These are phyloP conservation scores for Fusarium robinianum DNA, from an alignment of 2,329 filamentous ascomycete species.

Conservation along the genomic window DNA sequence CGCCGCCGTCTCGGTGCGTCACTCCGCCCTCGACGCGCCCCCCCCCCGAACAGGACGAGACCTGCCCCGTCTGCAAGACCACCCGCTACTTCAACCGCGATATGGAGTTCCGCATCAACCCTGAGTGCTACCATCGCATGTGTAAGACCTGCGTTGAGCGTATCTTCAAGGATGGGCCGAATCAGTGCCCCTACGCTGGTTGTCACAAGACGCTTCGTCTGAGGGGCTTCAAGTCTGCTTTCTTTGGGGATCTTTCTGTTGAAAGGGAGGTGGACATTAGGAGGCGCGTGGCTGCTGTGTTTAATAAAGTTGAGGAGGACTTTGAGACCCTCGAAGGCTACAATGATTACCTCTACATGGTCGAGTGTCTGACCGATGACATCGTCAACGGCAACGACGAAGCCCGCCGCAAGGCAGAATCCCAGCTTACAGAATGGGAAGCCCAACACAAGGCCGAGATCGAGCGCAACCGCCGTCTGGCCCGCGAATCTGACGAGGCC, in stretches of 20 bases:
- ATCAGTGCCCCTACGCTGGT: conserved; percentile 87
- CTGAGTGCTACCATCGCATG: conserved; percentile 99
- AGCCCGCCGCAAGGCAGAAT: conserved; percentile 55
- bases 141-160: conserved; percentile 94
- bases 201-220: conserved; percentile 87
- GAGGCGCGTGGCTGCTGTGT: conserved; percentile 74
- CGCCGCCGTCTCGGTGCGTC: conserved; percentile 39
- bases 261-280: conserved; percentile 95
- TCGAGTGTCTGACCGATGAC: conserved; percentile 89
- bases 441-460: conserved; percentile 72
- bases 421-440: conserved; percentile 64
- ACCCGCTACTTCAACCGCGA: conserved; percentile 92
- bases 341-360: conserved; percentile 93
- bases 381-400: conserved; percentile 74
- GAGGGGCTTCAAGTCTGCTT: conserved; percentile 81
- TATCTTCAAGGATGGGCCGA: conserved; percentile 89
- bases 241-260: conserved; percentile 84
- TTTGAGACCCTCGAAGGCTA: conserved; percentile 83
- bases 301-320: conserved; percentile 89
- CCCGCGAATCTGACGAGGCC: conserved; percentile 59
- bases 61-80: conserved; percentile 97
- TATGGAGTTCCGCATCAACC: conserved; percentile 95
- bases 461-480: conserved; percentile 62
- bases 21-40: conserved; percentile 25
- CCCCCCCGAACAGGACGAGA: conserved; percentile 59